A percentile compares a stretch with the other conserved stretches of the same genome.
These are phyloP conservation scores for Jatropha podagrica DNA, from an alignment of 441 rosid species.

Conservation along the genomic window DNA sequence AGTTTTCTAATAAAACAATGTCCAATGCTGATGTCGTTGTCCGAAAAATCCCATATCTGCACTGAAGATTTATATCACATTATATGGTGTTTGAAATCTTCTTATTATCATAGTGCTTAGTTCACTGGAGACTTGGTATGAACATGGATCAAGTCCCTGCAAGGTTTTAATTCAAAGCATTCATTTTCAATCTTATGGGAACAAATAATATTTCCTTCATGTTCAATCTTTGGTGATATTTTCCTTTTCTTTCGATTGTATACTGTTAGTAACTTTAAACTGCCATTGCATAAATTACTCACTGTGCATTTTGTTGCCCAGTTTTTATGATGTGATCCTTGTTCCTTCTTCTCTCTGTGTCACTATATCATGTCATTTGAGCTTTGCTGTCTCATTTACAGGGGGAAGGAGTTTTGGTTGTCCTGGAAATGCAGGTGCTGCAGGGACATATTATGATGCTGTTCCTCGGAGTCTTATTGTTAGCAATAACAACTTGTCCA, in stretches of 20 bases:
- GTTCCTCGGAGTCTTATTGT: slow-evolving; percentile 68
- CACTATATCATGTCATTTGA: not conserved
- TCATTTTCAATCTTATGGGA: not conserved
- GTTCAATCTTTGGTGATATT: not conserved
- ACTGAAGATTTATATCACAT: not conserved
- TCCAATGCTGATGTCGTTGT: not conserved
- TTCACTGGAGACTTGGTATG: not conserved
- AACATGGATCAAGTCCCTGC: not conserved
- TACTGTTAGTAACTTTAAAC: not conserved
- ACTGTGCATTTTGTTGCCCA: not conserved
- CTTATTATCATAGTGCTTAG: slow-evolving; percentile 4
- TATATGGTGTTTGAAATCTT: not conserved
- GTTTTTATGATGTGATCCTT: not conserved
- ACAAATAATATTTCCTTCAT: not conserved
- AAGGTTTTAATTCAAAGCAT: not conserved
- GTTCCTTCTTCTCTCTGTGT: not conserved
- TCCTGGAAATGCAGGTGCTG: slow-evolving; percentile 65
- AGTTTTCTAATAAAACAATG: not conserved
- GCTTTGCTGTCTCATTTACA: slow-evolving; percentile 31
- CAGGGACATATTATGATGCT: slow-evolving; percentile 78
- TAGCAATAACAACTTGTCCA: slow-evolving; percentile 58
- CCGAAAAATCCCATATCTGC: not conserved
- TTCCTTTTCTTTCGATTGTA: not conserved
- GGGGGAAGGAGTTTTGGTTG: slow-evolving; percentile 70
- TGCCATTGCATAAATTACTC: not conserved